phyloP scores from a whole-genome alignment of 2,329 filamentous ascomycete genomes.

The Aspergillus persii region DNA sequence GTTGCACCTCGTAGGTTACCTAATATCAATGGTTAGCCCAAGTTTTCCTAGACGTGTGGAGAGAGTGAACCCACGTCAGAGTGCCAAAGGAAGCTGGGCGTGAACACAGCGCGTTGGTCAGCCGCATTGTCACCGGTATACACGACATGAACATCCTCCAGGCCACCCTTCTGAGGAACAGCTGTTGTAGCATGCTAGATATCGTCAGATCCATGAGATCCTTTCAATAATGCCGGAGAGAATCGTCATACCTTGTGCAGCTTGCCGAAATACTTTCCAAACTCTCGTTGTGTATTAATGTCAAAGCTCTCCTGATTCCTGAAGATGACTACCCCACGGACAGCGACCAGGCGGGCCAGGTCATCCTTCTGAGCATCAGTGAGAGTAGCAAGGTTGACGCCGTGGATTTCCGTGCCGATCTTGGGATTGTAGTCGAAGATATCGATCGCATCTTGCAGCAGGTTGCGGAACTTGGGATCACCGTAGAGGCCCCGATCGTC shows the following conservation, averaged over 20 bases:
- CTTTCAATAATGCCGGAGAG: conserved; percentile 4
- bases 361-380: conserved; percentile 55
- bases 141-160: conserved; percentile 58
- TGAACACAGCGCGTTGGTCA: conserved; percentile 55
- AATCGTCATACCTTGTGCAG: conserved; percentile 45
- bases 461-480: conserved; percentile 54
- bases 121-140: conserved; percentile 53
- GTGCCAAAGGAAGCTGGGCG: conserved; percentile 56
- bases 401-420: conserved; percentile 55
- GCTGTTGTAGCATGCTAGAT: conserved; percentile 52
- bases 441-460: conserved; percentile 52
- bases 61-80: conserved; percentile 45
- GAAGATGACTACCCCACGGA: conserved; percentile 59
- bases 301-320: conserved; percentile 54
- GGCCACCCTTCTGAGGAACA: conserved; percentile 47
- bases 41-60: not conserved
- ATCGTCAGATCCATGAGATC: conserved; percentile 5
- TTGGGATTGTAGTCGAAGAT: conserved; percentile 58
- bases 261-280: conserved; percentile 53
- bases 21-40: conserved; percentile 16
- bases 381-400: conserved; percentile 51
- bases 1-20: conserved; percentile 58
- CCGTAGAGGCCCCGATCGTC: conserved; percentile 55
- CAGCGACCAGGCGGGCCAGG: conserved; percentile 53
- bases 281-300: conserved; percentile 52